These are phyloP conservation scores for Phytophthora sp. DNA, from an alignment of 352 stramenopile genomes.

Conservation along the genomic window DNA sequence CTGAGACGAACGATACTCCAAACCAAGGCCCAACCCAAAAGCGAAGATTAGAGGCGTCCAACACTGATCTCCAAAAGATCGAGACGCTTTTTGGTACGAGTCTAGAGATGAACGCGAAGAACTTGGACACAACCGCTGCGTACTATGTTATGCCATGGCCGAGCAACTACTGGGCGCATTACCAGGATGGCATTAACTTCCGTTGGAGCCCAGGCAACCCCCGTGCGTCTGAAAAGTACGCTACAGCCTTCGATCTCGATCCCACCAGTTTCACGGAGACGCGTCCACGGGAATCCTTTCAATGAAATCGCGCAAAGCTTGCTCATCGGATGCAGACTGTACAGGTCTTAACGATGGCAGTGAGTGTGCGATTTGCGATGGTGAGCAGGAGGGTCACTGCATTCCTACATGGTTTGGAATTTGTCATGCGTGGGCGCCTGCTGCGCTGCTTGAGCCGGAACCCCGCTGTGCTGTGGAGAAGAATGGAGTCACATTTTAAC, in stretches of 20 bases:
- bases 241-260: constrained; percentile 45
- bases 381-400: constrained; percentile 43
- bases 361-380: constrained; percentile 35
- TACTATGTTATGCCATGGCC: constrained; percentile 50
- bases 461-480: constrained; percentile 44
- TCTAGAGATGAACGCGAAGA: constrained; percentile 39
- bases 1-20: no score
- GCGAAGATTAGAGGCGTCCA: constrained; percentile 23
- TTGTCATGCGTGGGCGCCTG: constrained; percentile 53
- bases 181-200: constrained; percentile 71
- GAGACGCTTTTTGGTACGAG: constrained; percentile 35
- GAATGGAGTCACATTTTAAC: constrained; percentile 55
- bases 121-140: constrained; percentile 16
- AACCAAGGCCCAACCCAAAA: constrained; percentile 2
- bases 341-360: constrained; percentile 27
- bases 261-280: constrained; percentile 36
- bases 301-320: constrained; percentile 25
- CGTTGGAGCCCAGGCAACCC: constrained; percentile 33
- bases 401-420: constrained; percentile 56
- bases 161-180: constrained; percentile 67
- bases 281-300: constrained; percentile 38
- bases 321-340: constrained; percentile 41
- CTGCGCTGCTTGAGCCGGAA: constrained; percentile 47
- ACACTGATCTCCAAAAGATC: constrained; percentile 38
- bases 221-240: constrained; percentile 51